A percentile compares a stretch with the other conserved stretches of the same genome.
Conservation (phyloP, 1,284 basidiomycete genomes). For the Apiotrichum sp. region DNA sequence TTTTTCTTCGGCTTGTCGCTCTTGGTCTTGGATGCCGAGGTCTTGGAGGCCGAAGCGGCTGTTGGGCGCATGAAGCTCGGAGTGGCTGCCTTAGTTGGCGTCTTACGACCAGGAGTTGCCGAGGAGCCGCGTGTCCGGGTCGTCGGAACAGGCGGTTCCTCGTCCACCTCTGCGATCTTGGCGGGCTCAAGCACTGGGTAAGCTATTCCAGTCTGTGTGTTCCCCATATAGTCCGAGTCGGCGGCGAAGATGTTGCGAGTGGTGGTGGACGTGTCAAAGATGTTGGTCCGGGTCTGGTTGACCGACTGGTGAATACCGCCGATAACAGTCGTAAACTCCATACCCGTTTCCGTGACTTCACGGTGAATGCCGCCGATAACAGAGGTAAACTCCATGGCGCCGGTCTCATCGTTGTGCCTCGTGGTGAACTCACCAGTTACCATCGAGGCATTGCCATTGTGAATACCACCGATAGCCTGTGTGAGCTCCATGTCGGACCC, state of each 20-base stretch:
- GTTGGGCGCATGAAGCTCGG: constrained; percentile 37
- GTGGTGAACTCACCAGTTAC: not conserved
- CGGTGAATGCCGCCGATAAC: constrained; percentile 3
- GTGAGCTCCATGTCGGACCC: constrained; percentile 23
- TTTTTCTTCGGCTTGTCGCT: constrained; percentile 20
- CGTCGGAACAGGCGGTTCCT: not conserved
- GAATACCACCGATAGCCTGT: constrained; percentile 1
- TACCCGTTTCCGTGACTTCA: not conserved
- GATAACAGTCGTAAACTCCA: constrained; percentile 5
- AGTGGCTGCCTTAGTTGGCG: constrained; percentile 8
- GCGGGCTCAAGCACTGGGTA: constrained; percentile 1
- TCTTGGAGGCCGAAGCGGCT: constrained; percentile 34
- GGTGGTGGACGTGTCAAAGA: constrained; percentile 5
- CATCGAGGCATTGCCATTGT: not conserved
- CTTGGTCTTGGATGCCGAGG: constrained; percentile 30
- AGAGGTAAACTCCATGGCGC: constrained; percentile 4
- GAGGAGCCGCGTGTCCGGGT: not conserved
- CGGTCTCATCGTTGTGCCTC: too few species aligned
- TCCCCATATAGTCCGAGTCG: not conserved
- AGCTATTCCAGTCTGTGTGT: not conserved
- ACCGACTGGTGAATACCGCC: constrained; percentile 4
- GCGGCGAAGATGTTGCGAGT: constrained; percentile 4
- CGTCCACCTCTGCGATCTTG: not conserved
- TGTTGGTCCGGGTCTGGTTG: constrained; percentile 4
- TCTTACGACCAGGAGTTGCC: not conserved